A percentile compares a stretch with the other conserved stretches of the same genome.
Conservation (phyloP, 352 stramenopile genomes). For the Pelagophyceae sp. region DNA sequence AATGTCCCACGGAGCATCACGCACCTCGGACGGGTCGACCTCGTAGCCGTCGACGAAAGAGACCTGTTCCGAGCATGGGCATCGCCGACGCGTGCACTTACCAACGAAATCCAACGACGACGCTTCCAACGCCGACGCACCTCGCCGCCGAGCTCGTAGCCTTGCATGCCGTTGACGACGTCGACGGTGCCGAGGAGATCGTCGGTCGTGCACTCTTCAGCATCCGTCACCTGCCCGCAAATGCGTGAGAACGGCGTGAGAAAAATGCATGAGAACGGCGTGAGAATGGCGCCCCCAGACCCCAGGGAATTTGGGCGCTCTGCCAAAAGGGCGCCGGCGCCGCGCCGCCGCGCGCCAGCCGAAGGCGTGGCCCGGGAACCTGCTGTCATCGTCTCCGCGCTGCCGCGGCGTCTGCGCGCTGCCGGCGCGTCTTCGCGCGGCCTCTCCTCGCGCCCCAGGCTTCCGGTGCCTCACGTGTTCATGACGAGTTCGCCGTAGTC, state of each 20-base stretch:
- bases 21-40: background rate
- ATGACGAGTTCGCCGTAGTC: background rate
- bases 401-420: too few relatives aligned
- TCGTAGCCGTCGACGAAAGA: background rate
- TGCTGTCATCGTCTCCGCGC: too few relatives aligned
- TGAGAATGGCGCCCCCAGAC: too few relatives aligned
- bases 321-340: too few relatives aligned
- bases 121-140: background rate
- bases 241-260: too few relatives aligned
- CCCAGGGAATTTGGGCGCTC: too few relatives aligned
- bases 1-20: background rate
- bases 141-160: background rate
- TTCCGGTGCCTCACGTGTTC: background rate
- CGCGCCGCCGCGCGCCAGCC: background rate
- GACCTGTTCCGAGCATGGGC: too few relatives aligned
- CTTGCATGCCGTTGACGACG: background rate
- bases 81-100: background rate
- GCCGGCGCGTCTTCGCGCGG: too few relatives aligned
- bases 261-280: too few relatives aligned
- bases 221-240: too few relatives aligned
- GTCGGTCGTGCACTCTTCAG: background rate
- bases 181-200: background rate
- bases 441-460: too few relatives aligned
- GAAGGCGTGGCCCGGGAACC: background rate
- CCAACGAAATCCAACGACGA: background rate